phyloP scores from a whole-genome alignment of 306 rosid species.

The Vigna angularis region DNA sequence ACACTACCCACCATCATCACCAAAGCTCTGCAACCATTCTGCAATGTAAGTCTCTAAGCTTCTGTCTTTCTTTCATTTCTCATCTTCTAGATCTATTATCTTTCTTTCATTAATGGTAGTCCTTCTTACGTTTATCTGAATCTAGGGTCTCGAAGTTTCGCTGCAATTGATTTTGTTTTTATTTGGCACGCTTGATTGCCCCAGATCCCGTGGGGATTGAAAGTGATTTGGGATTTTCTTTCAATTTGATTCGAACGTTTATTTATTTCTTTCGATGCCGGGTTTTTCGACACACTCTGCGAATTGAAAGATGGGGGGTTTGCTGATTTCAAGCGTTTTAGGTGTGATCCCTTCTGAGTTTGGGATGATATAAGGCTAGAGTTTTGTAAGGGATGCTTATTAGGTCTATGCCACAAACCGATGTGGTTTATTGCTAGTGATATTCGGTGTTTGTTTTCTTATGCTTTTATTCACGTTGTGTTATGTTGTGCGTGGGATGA shows the following conservation, averaged over 20 bases:
- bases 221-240: not conserved
- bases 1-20: not conserved
- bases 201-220: slow-evolving; percentile 6
- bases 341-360: slow-evolving; percentile 1
- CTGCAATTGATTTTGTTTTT: not conserved
- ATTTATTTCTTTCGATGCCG: not conserved
- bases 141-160: slow-evolving; percentile 45
- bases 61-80: slow-evolving; percentile 25
- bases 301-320: not conserved
- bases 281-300: not conserved
- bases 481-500: slow-evolving; percentile 2
- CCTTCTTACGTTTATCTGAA: not conserved
- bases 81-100: not conserved
- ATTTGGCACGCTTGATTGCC: slow-evolving; percentile 6
- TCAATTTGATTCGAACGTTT: not conserved
- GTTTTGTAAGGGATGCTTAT: not conserved
- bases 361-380: not conserved
- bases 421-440: slow-evolving; percentile 12
- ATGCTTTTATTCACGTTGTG: not conserved
- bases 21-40: not conserved
- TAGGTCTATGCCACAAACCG: not conserved
- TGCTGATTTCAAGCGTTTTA: slow-evolving; percentile 9
- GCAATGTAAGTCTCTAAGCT: slow-evolving; percentile 43
- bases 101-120: not conserved
- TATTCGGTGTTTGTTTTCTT: not conserved